Evolutionary conservation across 176 grass and related monocot species (phyloP), one percentile per base, ranked within the genome.

Genomic region (Ampelocalamus luodianensis): DNA sequence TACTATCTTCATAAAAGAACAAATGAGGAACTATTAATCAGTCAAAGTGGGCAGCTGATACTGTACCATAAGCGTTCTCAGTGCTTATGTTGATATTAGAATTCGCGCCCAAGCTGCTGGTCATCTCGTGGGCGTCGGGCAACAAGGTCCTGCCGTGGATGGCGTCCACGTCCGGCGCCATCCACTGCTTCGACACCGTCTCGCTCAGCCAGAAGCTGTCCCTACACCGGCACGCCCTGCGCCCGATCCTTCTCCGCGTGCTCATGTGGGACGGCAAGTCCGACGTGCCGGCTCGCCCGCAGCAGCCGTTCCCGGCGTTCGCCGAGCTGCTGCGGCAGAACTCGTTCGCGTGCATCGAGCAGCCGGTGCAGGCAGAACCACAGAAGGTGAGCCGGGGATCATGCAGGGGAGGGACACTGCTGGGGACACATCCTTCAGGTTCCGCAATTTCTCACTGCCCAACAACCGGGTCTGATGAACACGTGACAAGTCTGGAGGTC

Each of bases 141-240:
- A 43, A 83, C 5, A 95, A 99, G 83, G 91, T 96, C 7, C 88
- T 99, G 44, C 93, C 93, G 40, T 99, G 96, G 96, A 84, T 95
- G 72, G 91, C 89, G n/a, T 99, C 93, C 4, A 87, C 93, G 60
- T 89, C 85, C 27, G 93, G 93, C 42, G 93, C 88, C 48, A 92
- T 95, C 62, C 91, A 91, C 55, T 98, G 96, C 85, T 98, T 98
- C 60, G 96, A 98, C 83, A 98, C 96, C 24, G 91, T 98, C 46
- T 98, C 96, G 17, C 85, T 99, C 77, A 99, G 96, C 88, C 93
- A 94, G 78, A 99, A 96, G 54, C 90, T 96, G 68, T 99, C 93
- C 4, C 78, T 99, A 86, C 96, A 95, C 81, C 91, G 93, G n/a
- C 93, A 99, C 60, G 96, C 93, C 2, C 58, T 86, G 72, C 85